Evolutionary conservation across 2,329 filamentous ascomycete species (phyloP).

Genomic region (Meredithiella fracta): DNA sequence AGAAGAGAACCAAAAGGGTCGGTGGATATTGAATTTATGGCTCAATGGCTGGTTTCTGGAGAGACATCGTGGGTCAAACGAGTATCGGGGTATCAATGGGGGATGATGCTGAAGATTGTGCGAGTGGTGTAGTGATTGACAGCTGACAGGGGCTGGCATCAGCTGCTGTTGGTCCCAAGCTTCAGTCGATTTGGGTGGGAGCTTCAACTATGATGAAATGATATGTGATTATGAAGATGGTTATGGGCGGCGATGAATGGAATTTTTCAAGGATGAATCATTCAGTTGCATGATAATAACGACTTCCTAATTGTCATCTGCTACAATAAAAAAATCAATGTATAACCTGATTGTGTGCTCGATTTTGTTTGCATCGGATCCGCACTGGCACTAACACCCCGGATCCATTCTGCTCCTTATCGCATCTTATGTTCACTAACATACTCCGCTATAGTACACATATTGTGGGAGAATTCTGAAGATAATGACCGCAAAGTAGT

Average conservation of each 20-base stretch:
- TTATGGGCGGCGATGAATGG: too few relatives aligned
- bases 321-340: too few relatives aligned
- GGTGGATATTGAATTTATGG: slow-evolving; percentile 3
- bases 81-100: slow-evolving; percentile 1
- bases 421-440: neutral
- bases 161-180: neutral
- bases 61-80: slow-evolving; percentile 5
- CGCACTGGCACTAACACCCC: neutral
- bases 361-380: neutral
- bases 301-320: too few relatives aligned
- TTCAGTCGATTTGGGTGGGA: neutral
- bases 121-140: slow-evolving; percentile 2
- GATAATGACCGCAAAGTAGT: neutral
- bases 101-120: slow-evolving; percentile 1
- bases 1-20: neutral
- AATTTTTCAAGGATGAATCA: too few relatives aligned
- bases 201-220: neutral
- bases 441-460: neutral
- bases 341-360: too few relatives aligned
- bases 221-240: neutral
- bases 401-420: neutral
- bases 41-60: slow-evolving; percentile 8
- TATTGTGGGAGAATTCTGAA: too few relatives aligned
- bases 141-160: slow-evolving; percentile 3
- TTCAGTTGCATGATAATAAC: too few relatives aligned